Evolutionary conservation across 108 stramenopile genomes (phyloP), one percentile per base, ranked within the genome.

Genomic region (Aurantiochytrium sp.): DNA sequence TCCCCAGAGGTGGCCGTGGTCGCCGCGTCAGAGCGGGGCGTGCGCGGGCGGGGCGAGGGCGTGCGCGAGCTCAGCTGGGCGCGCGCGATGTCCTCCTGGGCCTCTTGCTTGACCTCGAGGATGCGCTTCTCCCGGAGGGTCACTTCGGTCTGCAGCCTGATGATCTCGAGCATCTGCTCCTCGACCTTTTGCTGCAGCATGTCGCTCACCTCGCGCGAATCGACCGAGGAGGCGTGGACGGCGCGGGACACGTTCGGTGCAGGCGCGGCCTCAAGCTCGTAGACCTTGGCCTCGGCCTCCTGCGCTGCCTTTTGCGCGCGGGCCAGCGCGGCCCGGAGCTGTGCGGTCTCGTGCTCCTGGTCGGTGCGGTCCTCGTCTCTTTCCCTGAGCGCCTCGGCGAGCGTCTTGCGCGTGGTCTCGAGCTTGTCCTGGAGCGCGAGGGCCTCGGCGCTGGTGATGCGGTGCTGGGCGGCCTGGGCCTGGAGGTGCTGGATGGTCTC

Each of bases 121-220:
- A 81, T 48, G 45, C 27, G 27, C 30, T 48, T 81, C 32, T 81
- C 73, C 24, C 73, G 39, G 42, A 48, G 39, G 10, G 73, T 81
- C n/a, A 81, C 45, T 48, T 81, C 73, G 6, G 73, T 81, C 45
- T 81, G 39, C n/a, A 81, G 73, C 12, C 73, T 12, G 39, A 81
- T 81, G 32, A 81, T 81, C 30, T 81, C 73, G 42, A 81, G 2
- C 39, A 81, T 48, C 24, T 81, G 73, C 42, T 48, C 42, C 42
- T 81, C 73, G 10, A 81, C 45, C 45, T 81, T 81, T 24, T 81
- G 42, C 73, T 81, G 73, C 27, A 81, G 59, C 59, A 65, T 19
- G 8, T 65, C 59, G 27, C 34, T 19, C 8, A 65, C 59, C 59
- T 65, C 59, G 34, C 59, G 59, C 34, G 59, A 41, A 19, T 30